A percentile compares a stretch with the other conserved stretches of the same genome.
Evolutionary conservation across 2,329 filamentous ascomycete species (phyloP).

Genomic region (Hypomyces perniciosus): DNA sequence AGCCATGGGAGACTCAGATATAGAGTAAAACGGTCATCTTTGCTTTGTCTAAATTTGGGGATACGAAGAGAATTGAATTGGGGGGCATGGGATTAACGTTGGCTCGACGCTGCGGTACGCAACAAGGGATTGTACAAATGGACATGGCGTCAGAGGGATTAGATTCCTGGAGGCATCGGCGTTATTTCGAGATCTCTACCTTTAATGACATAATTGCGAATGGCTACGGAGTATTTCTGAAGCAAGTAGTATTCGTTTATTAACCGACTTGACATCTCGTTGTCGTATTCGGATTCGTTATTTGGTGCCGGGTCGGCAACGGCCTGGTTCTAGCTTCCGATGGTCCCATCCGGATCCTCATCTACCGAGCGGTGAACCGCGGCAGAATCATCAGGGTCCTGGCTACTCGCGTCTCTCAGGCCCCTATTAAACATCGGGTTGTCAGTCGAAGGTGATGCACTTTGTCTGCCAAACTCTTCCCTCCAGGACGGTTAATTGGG

Average conservation of each 20-base stretch:
- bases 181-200: constrained; percentile 2
- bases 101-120: constrained; percentile 44
- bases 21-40: constrained; percentile 19
- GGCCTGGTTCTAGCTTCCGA: constrained; percentile 8
- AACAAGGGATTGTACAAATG: constrained; percentile 41
- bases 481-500: neutral
- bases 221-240: neutral
- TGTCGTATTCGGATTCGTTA: neutral
- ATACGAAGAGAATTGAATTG: neutral
- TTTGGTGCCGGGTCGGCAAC: neutral
- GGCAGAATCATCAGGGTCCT: constrained; percentile 19
- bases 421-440: constrained; percentile 14
- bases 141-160: constrained; percentile 34
- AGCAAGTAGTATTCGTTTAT: neutral
- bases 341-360: constrained; percentile 20
- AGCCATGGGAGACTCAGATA: constrained; percentile 31
- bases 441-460: neutral
- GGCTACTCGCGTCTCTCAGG: constrained; percentile 29
- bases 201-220: constrained; percentile 2
- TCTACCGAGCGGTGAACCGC: constrained; percentile 23
- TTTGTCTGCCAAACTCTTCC: neutral
- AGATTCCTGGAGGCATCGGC: constrained; percentile 22
- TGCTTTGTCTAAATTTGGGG: neutral
- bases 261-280: too few relatives aligned
- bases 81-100: constrained; percentile 19